Conservation (phyloP, 495 filamentous ascomycete genomes). For the Clavariopsis aquatica region DNA sequence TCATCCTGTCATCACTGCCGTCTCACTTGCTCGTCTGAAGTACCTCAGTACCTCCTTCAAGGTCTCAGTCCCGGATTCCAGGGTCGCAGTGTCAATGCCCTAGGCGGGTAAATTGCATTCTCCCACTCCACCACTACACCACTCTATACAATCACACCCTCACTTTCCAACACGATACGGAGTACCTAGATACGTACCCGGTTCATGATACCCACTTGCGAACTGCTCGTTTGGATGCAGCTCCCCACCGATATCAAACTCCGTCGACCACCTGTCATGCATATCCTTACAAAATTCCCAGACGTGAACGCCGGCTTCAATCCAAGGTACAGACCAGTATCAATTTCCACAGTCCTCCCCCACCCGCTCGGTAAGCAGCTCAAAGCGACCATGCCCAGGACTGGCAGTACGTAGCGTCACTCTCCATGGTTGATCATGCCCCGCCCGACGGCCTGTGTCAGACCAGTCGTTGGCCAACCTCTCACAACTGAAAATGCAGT, state of each 20-base stretch:
- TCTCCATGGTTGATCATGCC: neutral
- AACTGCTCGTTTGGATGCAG: neutral
- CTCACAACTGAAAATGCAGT: neutral
- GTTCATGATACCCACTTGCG: neutral
- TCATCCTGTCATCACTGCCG: neutral
- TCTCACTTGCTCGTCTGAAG: neutral
- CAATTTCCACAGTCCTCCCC: neutral
- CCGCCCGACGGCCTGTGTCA: neutral
- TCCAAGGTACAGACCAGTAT: neutral
- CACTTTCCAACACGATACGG: neutral
- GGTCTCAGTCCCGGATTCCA: conserved; percentile 20
- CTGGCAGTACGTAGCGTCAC: neutral
- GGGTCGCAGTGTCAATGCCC: conserved; percentile 4
- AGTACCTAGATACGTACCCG: neutral
- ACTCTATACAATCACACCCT: neutral
- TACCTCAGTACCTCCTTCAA: neutral
- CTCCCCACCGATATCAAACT: neutral
- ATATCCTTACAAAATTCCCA: neutral
- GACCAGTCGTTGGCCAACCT: neutral
- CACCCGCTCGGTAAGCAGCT: neutral
- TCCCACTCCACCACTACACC: neutral
- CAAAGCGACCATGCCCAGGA: too few relatives aligned
- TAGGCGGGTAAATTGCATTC: conserved; percentile 26
- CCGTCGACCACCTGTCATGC: neutral
- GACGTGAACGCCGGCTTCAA: neutral